Conservation (phyloP, 352 stramenopile species). For the Phytophthora foliorum region DNA sequence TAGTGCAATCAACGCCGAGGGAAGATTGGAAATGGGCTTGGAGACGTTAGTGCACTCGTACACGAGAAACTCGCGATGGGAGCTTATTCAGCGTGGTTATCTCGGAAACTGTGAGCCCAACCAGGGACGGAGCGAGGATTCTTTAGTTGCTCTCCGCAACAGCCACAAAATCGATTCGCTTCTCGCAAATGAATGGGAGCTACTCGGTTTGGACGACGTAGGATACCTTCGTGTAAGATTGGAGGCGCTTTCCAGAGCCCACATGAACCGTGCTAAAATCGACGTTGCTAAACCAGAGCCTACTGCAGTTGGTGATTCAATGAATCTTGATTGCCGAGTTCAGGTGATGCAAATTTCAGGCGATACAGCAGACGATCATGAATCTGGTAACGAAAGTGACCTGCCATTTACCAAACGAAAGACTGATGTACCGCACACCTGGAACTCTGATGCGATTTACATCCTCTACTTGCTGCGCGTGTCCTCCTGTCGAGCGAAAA, state of each 20-base stretch:
- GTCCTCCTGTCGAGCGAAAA: slow-evolving; percentile 47
- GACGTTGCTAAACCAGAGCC: slow-evolving; percentile 19
- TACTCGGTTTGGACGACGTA: slow-evolving; percentile 44
- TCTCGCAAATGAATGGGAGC: slow-evolving; percentile 50
- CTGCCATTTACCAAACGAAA: slow-evolving; percentile 1
- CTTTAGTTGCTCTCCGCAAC: slow-evolving; percentile 20
- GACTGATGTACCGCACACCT: neutral
- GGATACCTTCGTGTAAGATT: slow-evolving; percentile 50
- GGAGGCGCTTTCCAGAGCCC: slow-evolving; percentile 39
- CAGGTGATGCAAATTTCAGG: neutral
- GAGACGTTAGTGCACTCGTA: slow-evolving; percentile 24
- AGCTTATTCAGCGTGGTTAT: slow-evolving; percentile 37
- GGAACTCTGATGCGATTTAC: slow-evolving; percentile 45
- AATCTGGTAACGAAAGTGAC: neutral
- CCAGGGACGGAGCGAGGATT: slow-evolving; percentile 2
- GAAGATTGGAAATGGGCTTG: slow-evolving; percentile 21
- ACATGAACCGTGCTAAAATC: slow-evolving; percentile 52
- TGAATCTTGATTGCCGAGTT: neutral
- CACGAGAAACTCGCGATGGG: slow-evolving; percentile 32
- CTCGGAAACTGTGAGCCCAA: slow-evolving; percentile 25
- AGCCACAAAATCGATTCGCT: slow-evolving; percentile 43
- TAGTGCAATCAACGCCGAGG: slow-evolving; percentile 11
- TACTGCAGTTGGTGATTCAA: neutral
- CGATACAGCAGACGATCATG: neutral
- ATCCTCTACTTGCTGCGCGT: slow-evolving; percentile 54